Evolutionary conservation across 2,329 filamentous ascomycete genomes (phyloP).

Genomic region (Aspergillus nomiae): DNA sequence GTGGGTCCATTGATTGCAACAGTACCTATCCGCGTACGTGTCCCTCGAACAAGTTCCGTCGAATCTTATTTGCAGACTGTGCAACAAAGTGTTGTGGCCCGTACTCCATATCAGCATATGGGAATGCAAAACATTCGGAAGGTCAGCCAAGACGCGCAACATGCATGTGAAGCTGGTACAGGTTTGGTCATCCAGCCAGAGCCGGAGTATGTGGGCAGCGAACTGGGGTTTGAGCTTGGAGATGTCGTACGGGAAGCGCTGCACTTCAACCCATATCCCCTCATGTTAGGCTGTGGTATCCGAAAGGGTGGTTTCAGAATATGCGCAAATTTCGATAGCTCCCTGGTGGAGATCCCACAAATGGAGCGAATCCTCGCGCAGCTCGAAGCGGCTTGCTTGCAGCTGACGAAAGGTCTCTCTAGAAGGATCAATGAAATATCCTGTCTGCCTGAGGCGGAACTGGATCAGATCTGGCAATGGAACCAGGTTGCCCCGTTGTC

Average conservation of each 20-base stretch:
- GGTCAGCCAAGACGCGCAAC: conserved; percentile 41
- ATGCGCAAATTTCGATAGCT: conserved; percentile 47
- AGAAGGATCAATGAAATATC: conserved; percentile 37
- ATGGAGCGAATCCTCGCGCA: conserved; percentile 43
- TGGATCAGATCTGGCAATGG: conserved; percentile 48
- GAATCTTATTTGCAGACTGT: conserved; percentile 32
- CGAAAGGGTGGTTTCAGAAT: conserved; percentile 46
- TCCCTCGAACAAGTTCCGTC: conserved; percentile 31
- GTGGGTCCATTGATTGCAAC: conserved; percentile 54
- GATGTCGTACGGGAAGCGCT: conserved; percentile 39
- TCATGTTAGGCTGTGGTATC: conserved; percentile 53
- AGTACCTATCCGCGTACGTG: conserved; percentile 48
- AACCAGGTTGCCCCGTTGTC: conserved; percentile 42
- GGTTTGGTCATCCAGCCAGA: conserved; percentile 45
- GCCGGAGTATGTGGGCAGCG: conserved; percentile 37
- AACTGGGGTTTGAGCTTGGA: conserved; percentile 39
- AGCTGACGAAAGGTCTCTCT: conserved; percentile 29
- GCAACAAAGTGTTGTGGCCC: conserved; percentile 36
- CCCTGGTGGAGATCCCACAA: conserved; percentile 35
- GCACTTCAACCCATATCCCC: conserved; percentile 52
- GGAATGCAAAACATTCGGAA: conserved; percentile 53
- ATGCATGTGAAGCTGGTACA: conserved; percentile 38
- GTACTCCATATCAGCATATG: conserved; percentile 52
- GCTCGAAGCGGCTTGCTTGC: conserved; percentile 34
- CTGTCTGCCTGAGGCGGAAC: conserved; percentile 39